Evolutionary conservation across 169 alveolate genomes (phyloP), one percentile per base, ranked within the genome.

Genomic region (Amoebophrya sp.): DNA sequence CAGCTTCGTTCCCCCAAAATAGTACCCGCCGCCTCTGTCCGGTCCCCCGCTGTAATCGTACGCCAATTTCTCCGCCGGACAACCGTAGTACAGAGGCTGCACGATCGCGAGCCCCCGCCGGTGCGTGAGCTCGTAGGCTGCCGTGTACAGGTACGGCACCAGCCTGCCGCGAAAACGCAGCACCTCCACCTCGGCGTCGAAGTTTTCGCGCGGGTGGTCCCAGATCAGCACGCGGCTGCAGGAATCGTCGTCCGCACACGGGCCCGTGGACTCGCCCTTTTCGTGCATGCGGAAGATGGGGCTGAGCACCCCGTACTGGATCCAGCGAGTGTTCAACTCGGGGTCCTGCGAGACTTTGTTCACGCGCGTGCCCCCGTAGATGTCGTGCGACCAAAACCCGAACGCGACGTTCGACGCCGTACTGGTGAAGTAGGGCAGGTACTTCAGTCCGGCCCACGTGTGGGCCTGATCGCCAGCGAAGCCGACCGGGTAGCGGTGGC

Each of bases 221-320:
- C 78, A 58, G 78, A 58, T 58, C 26, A 1, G 7, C 26, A 58
- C 78, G 29, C 23, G 4, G 34, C 78, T 58, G 78, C 78, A 58
- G 7, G 38, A 13, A 29, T 58, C 78, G 34, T 13, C 23, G 78
- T 58, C 78, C 29, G 23, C 78, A 16, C 78, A 58, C 4, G 78
- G 78, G 34, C 78, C 78, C 26, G 34, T 29, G 29, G 38, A 1
- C 34, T 58, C 78, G 78, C 78, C 78, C 34, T 58, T 58, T 1
- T 58, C 78, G 78, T 58, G 78, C 78, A 58, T 58, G 78, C 78
- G 78, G 78, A 58, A 58, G 34, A 58, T 58, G 34, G 78, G 78
- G 34, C 34, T 13, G 29, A 23, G 23, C 4, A 16, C 78, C 5
- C 78, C 78, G 78, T 58, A 58, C 78, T 58, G 78, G 34, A 58